Evolutionary conservation across 2,329 filamentous ascomycete genomes (phyloP).

Genomic region (Pseudocercospora fuligena): DNA sequence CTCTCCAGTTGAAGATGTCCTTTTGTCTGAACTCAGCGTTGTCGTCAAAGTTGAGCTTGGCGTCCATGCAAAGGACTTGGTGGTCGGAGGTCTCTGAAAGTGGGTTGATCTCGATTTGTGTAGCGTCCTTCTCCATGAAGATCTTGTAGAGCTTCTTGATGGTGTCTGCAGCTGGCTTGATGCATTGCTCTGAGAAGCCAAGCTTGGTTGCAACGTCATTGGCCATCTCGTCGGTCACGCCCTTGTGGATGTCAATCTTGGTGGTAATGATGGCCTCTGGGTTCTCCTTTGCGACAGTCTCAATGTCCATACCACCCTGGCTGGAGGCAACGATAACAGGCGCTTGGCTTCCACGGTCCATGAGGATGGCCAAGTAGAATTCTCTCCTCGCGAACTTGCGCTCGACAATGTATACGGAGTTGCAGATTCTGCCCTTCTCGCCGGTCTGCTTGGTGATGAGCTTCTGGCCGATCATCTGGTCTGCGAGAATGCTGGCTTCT

Average conservation of each 20-base stretch:
- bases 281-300: slow-evolving; percentile 96
- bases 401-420: slow-evolving; percentile 98
- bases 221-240: slow-evolving; percentile 95
- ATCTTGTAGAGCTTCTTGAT: slow-evolving; percentile 99
- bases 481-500: slow-evolving; percentile 93
- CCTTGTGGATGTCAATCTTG: slow-evolving; percentile 88
- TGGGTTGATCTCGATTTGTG: slow-evolving; percentile 99
- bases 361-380: slow-evolving; percentile 98
- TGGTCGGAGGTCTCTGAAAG: slow-evolving; percentile 98
- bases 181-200: slow-evolving; percentile 96
- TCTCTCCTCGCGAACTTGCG: slow-evolving; percentile 98
- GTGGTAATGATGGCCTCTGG: slow-evolving; percentile 95
- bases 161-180: slow-evolving; percentile 91
- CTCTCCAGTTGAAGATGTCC: slow-evolving; percentile 92
- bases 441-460: slow-evolving; percentile 99
- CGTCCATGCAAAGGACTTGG: slow-evolving; percentile 98
- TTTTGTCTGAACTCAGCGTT: slow-evolving; percentile 98
- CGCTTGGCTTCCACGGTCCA: slow-evolving; percentile 90
- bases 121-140: slow-evolving; percentile 97
- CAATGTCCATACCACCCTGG: slow-evolving; percentile 99
- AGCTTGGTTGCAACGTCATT: slow-evolving; percentile 86
- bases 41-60: slow-evolving; percentile 98
- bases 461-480: slow-evolving; percentile 99
- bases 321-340: slow-evolving; percentile 98
- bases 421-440: slow-evolving; percentile 90